Evolutionary conservation across 371 early-diverging fungal species (phyloP), one percentile per base, ranked within the genome.

Genomic region (Coemansia sp.): DNA sequence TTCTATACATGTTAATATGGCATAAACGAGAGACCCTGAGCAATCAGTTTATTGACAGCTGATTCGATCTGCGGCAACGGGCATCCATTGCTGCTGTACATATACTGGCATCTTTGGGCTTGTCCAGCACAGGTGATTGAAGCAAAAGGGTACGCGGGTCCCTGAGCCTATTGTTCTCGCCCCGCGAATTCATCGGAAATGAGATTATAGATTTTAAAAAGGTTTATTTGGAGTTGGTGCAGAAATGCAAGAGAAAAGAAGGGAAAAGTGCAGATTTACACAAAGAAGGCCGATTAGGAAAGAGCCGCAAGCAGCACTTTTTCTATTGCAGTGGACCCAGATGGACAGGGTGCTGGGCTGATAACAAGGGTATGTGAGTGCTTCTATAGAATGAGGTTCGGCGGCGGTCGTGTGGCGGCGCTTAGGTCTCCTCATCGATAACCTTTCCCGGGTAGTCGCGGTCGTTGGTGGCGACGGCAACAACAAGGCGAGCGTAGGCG

Each of bases 401-500:
- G 34, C 34, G 34, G 34, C 34, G 34, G 34, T 34, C 34, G 27
- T 21, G 61, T 29, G 34, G 7, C n/a, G 22, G 39, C 14, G 62
- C 31, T 26, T 50, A 29, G n/a, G 34, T 34, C 50, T 61, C 64
- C 26, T 63, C 56, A 21, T 45, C 56, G 56, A 63, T 42, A 18
- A 63, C 55, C 31, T 63, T 55, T 29, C 45, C 55, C 7, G 64
- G 64, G 31, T 63, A 63, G 64, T 63, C 64, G 22, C 64, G 64
- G 47, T 48, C 45, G 21, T 42, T 29, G 18, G 55, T 26, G 29
- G 10, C 56, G 26, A 16, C 45, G 45, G 59, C 21, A 16, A 55
- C 26, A 16, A 22, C 27, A 4, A 59, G 26, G 24, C 45, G 16
- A 27, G 45, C 45, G 21, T 8, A 45, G 45, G 40, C 31, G 59